Percentiles rank a stretch among this genome's conserved stretches.
Conservation (phyloP, 2,329 filamentous ascomycete genomes). For the Clathrospora elynae region DNA sequence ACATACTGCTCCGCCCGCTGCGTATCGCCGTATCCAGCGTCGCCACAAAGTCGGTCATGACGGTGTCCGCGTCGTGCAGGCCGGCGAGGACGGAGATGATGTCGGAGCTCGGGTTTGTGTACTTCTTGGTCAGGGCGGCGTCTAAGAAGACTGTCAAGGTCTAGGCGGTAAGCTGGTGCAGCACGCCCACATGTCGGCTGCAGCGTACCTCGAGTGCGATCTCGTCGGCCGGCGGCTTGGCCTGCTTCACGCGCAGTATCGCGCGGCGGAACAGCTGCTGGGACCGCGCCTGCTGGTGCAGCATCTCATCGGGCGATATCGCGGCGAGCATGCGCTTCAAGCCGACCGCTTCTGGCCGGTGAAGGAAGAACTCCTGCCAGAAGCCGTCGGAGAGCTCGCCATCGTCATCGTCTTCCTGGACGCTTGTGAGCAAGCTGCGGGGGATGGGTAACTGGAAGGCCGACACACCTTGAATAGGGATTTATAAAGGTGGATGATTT, state of each 20-base stretch:
- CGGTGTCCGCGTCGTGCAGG: slow-evolving; percentile 81
- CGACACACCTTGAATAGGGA: slow-evolving; percentile 68
- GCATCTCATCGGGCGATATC: slow-evolving; percentile 74
- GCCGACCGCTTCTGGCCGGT: slow-evolving; percentile 74
- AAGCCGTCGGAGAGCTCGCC: slow-evolving; percentile 82
- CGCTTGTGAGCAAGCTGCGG: slow-evolving; percentile 18
- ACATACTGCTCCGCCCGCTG: slow-evolving; percentile 71
- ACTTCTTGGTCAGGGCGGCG: slow-evolving; percentile 82
- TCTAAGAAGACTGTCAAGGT: slow-evolving; percentile 88
- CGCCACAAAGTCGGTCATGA: slow-evolving; percentile 87
- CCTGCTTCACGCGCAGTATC: slow-evolving; percentile 69
- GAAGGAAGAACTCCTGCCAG: slow-evolving; percentile 94
- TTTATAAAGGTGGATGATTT: slow-evolving; percentile 89
- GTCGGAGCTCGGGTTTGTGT: slow-evolving; percentile 93
- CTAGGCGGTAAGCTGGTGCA: slow-evolving; percentile 60
- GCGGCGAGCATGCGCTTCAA: slow-evolving; percentile 71
- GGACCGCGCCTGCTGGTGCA: slow-evolving; percentile 75
- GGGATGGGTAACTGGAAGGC: background rate
- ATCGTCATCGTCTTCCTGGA: slow-evolving; percentile 61
- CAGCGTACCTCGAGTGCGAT: slow-evolving; percentile 82
- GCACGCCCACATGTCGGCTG: slow-evolving; percentile 1
- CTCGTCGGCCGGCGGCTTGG: slow-evolving; percentile 66
- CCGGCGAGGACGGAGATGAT: slow-evolving; percentile 89
- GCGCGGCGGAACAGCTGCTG: slow-evolving; percentile 78
- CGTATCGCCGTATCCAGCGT: slow-evolving; percentile 82